phyloP scores from a whole-genome alignment of 345 rosid species.

The Limnanthes douglasii region DNA sequence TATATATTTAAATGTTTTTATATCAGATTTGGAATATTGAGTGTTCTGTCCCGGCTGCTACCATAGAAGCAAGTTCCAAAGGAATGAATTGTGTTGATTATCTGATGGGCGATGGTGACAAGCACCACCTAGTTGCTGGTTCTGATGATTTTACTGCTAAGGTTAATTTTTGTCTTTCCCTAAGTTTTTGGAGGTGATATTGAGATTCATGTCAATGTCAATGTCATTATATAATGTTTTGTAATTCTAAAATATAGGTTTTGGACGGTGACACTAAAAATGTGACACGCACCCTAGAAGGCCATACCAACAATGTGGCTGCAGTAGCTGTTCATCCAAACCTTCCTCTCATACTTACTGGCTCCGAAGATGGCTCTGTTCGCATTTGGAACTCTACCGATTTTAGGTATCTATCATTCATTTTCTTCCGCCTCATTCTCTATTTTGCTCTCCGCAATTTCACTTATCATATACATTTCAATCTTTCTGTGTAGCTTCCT shows the following conservation, averaged over 20 bases:
- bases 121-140: constrained; percentile 73
- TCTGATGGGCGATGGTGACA: constrained; percentile 78
- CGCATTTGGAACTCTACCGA: constrained; percentile 73
- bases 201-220: too few relatives aligned
- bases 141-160: constrained; percentile 95
- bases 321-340: constrained; percentile 78
- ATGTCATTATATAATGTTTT: too few relatives aligned
- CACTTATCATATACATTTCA: too few relatives aligned
- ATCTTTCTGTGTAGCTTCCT: constrained; percentile 39
- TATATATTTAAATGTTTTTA: constrained; percentile 1
- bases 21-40: constrained; percentile 90
- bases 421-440: too few relatives aligned
- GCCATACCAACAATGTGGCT: constrained; percentile 77
- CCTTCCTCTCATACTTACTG: constrained; percentile 67
- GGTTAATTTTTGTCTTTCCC: constrained; percentile 21
- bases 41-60: constrained; percentile 83
- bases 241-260: constrained; percentile 24
- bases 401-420: constrained; percentile 36
- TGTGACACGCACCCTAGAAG: constrained; percentile 71
- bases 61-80: constrained; percentile 84
- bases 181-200: too few relatives aligned
- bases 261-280: constrained; percentile 86
- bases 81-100: constrained; percentile 90
- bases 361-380: constrained; percentile 77
- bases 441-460: too few relatives aligned